Evolutionary conservation across 2,329 filamentous ascomycete genomes (phyloP).

Genomic region (Ophiostoma perfectum): DNA sequence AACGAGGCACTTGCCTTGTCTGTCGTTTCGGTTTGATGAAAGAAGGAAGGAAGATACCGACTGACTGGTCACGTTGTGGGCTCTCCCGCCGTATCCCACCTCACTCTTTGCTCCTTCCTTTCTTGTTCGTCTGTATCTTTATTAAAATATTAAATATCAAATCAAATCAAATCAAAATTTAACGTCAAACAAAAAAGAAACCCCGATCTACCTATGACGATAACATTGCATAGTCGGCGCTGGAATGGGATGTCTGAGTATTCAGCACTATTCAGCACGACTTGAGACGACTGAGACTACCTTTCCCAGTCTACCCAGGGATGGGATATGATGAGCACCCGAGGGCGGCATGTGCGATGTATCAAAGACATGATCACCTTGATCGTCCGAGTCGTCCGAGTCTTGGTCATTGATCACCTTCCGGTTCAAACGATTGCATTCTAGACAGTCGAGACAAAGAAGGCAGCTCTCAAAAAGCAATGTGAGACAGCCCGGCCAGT

Average conservation of each 20-base stretch:
- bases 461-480: background rate
- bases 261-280: background rate
- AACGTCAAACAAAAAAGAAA: background rate
- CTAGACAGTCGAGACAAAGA: background rate
- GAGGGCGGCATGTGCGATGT: background rate
- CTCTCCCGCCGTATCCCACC: no score
- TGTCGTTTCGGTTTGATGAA: background rate
- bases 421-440: background rate
- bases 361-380: constrained; percentile 1
- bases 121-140: no score
- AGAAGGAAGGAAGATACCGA: background rate
- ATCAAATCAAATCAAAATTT: background rate
- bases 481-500: background rate
- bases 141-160: no score
- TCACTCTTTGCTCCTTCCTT: no score
- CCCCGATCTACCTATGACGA: background rate
- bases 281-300: background rate
- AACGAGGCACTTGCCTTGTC: background rate
- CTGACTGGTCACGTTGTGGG: background rate
- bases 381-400: background rate
- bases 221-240: background rate
- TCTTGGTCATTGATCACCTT: background rate
- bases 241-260: constrained; percentile 1
- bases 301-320: background rate
- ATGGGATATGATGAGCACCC: constrained; percentile 8